Conservation (phyloP, 2,329 filamentous ascomycete genomes). For the Fonsecaea multimorphosa region DNA sequence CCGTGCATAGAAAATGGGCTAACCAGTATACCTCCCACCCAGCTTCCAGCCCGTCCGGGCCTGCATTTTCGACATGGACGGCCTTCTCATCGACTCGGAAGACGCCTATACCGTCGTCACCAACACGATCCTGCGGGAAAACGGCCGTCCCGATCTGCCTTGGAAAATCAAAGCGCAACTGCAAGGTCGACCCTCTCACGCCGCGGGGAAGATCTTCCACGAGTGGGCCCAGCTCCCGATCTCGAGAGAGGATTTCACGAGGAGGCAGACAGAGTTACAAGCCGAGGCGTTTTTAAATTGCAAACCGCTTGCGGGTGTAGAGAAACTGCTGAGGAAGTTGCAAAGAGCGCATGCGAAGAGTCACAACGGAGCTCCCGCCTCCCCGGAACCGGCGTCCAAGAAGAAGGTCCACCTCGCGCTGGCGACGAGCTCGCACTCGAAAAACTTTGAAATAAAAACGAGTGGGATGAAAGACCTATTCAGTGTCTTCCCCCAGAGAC, state of each 20-base stretch:
- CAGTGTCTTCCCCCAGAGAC: constrained; percentile 66
- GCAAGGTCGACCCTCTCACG: constrained; percentile 68
- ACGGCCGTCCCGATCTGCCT: constrained; percentile 75
- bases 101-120: constrained; percentile 85
- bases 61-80: constrained; percentile 99
- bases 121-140: constrained; percentile 79
- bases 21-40: not conserved
- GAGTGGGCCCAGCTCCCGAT: constrained; percentile 89
- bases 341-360: constrained; percentile 39
- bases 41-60: constrained; percentile 80
- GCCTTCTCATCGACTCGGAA: constrained; percentile 90
- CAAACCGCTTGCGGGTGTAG: constrained; percentile 80
- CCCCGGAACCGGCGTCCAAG: constrained; percentile 41
- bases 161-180: constrained; percentile 94
- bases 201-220: constrained; percentile 69
- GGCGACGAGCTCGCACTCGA: constrained; percentile 76
- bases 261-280: constrained; percentile 69
- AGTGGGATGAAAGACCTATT: constrained; percentile 60
- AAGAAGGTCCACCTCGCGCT: constrained; percentile 77
- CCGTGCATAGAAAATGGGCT: not conserved
- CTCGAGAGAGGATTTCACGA: constrained; percentile 68
- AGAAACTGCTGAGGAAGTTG: constrained; percentile 68
- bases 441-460: constrained; percentile 80
- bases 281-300: constrained; percentile 72
- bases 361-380: constrained; percentile 41